Conservation (phyloP, 1,284 basidiomycete species). For the Moesziomyces globuligerus region DNA sequence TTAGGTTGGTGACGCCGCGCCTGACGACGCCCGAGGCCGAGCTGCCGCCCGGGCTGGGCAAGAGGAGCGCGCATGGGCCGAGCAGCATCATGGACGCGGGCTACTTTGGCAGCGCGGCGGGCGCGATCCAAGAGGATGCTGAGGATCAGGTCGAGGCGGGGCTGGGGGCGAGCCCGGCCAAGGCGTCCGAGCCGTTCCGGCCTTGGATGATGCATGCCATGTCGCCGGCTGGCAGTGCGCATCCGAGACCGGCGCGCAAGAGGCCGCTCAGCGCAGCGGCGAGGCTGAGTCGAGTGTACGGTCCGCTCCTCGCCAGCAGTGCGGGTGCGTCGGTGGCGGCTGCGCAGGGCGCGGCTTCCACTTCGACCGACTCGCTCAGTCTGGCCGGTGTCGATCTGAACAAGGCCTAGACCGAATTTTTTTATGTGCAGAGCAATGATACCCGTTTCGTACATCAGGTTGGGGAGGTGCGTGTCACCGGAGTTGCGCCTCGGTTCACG, state of each 20-base stretch:
- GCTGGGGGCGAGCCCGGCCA: constrained; percentile 5
- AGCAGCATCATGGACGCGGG: constrained; percentile 41
- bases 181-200: constrained; percentile 32
- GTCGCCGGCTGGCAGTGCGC: constrained; percentile 25
- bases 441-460: not conserved
- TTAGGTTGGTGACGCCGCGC: constrained; percentile 54
- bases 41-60: constrained; percentile 19
- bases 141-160: constrained; percentile 7
- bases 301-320: constrained; percentile 22
- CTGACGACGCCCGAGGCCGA: constrained; percentile 56
- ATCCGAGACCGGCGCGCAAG: constrained; percentile 29
- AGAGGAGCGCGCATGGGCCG: constrained; percentile 13
- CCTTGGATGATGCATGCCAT: constrained; percentile 48
- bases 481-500: too few species aligned
- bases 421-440: constrained; percentile 1
- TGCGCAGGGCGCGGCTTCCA: not conserved
- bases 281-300: constrained; percentile 48
- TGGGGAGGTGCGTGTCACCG: too few species aligned
- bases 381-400: not conserved
- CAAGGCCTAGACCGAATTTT: constrained; percentile 7
- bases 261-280: constrained; percentile 52
- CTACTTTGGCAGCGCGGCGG: constrained; percentile 43
- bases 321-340: too few species aligned
- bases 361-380: not conserved
- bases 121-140: constrained; percentile 23